These are phyloP conservation scores for Collybiopsis luxurians DNA, from an alignment of 768 basidiomycete species.

Conservation along the genomic window DNA sequence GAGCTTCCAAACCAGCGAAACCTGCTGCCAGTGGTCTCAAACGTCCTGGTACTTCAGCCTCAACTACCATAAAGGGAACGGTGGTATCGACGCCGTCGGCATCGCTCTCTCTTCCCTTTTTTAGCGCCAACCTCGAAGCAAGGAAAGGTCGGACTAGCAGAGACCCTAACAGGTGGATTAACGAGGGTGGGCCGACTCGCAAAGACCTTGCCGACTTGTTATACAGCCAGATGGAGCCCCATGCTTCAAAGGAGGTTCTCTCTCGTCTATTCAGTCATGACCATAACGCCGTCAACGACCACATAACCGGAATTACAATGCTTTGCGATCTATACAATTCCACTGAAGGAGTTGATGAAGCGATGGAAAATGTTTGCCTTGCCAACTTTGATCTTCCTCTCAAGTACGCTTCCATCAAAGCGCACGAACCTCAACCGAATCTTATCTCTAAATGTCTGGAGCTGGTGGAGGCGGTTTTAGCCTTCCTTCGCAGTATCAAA, in stretches of 20 bases:
- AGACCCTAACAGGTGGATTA: conserved; percentile 80
- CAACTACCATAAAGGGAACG: conserved; percentile 27
- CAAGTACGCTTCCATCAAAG: conserved; percentile 91
- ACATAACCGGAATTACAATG: conserved; percentile 69
- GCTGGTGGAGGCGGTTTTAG: conserved; percentile 73
- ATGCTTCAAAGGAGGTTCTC: conserved; percentile 72
- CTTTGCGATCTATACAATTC: conserved; percentile 75
- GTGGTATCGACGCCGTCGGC: conserved; percentile 28
- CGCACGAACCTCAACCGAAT: conserved; percentile 90
- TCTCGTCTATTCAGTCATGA: conserved; percentile 89
- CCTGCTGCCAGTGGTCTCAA: conserved; percentile 37
- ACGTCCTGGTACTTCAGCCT: conserved; percentile 35
- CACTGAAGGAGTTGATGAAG: conserved; percentile 55
- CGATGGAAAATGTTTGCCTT: conserved; percentile 60
- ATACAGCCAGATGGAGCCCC: conserved; percentile 89
- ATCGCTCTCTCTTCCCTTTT: conserved; percentile 40
- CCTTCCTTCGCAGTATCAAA: conserved; percentile 68
- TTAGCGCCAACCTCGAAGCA: conserved; percentile 53
- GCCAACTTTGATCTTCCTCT: conserved; percentile 89
- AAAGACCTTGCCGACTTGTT: conserved; percentile 86
- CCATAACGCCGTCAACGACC: conserved; percentile 93
- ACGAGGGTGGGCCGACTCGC: conserved; percentile 79
- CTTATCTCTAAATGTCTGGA: conserved; percentile 87
- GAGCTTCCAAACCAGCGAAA: conserved; percentile 35
- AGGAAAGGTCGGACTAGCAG: conserved; percentile 69